A percentile compares a stretch with the other conserved stretches of the same genome.
Conservation (phyloP, 495 filamentous ascomycete species). For the Tuber calosporum region DNA sequence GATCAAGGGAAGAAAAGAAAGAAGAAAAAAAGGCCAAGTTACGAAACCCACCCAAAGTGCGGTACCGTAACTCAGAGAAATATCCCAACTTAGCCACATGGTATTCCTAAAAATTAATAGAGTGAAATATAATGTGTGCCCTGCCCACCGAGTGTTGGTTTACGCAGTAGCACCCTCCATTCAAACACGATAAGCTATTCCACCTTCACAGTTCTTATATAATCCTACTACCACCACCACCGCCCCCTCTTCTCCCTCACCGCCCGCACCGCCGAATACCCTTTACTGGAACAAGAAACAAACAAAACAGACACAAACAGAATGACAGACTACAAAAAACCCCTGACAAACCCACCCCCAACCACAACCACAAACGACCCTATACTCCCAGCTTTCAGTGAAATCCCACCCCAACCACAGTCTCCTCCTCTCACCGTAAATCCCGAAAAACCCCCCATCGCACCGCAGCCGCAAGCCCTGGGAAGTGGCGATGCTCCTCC, state of each 20-base stretch:
- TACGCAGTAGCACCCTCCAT: background rate
- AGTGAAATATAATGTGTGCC: background rate
- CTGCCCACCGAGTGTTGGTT: background rate
- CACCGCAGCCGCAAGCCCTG: background rate
- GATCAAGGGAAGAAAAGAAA: background rate
- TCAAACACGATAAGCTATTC: background rate
- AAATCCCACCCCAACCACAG: background rate
- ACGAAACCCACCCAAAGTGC: no score
- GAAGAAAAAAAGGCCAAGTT: background rate
- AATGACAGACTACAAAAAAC: background rate
- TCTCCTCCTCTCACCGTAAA: background rate
- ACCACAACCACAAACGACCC: background rate
- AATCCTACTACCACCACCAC: background rate
- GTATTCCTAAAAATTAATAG: background rate
- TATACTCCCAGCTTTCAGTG: background rate
- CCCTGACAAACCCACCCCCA: background rate
- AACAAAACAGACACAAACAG: background rate
- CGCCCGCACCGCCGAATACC: background rate
- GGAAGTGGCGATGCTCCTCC: background rate
- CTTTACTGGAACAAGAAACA: background rate
- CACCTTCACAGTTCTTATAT: background rate
- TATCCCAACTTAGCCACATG: background rate
- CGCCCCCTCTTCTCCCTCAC: background rate
- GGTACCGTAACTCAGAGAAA: no score
- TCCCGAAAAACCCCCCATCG: background rate